Evolutionary conservation across 2,329 filamentous ascomycete species (phyloP).

Genomic region (Pleoardoris graminearum): DNA sequence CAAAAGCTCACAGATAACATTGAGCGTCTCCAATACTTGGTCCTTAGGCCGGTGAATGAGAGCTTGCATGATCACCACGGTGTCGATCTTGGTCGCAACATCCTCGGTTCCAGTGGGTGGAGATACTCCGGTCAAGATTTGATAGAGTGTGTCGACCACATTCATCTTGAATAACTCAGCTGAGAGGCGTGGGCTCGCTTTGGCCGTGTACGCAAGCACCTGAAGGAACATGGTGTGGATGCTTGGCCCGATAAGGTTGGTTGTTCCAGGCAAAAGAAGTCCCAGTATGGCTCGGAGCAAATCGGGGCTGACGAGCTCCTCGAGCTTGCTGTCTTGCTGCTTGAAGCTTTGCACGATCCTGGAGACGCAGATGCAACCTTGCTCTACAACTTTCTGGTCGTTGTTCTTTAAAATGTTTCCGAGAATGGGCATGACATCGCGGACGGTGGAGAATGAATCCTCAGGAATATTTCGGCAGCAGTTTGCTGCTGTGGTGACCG

Average conservation of each 20-base stretch:
- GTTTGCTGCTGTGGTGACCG: conserved; percentile 95
- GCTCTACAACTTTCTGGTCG: conserved; percentile 95
- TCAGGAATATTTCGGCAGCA: conserved; percentile 96
- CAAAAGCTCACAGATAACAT: conserved; percentile 93
- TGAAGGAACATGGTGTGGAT: conserved; percentile 97
- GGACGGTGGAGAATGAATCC: conserved; percentile 87
- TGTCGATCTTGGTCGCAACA: conserved; percentile 85
- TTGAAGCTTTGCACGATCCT: conserved; percentile 97
- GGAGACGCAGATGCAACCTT: conserved; percentile 92
- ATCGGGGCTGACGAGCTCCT: conserved; percentile 88
- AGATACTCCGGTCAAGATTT: conserved; percentile 94
- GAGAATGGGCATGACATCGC: conserved; percentile 94
- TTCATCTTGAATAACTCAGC: conserved; percentile 94
- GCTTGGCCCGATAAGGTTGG: conserved; percentile 89
- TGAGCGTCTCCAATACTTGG: conserved; percentile 95
- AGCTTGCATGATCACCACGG: conserved; percentile 97
- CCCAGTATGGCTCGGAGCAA: conserved; percentile 83
- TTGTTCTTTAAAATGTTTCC: conserved; percentile 87
- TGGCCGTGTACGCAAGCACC: conserved; percentile 86
- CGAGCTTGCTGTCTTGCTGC: conserved; percentile 81
- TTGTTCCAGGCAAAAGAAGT: conserved; percentile 87
- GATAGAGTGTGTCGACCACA: conserved; percentile 94
- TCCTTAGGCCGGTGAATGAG: conserved; percentile 93
- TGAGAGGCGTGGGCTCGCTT: conserved; percentile 83
- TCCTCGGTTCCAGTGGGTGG: conserved; percentile 79